A percentile compares a stretch with the other conserved stretches of the same genome.
Conservation (phyloP, 2,329 filamentous ascomycete species). For the Mycogone perniciosa region DNA sequence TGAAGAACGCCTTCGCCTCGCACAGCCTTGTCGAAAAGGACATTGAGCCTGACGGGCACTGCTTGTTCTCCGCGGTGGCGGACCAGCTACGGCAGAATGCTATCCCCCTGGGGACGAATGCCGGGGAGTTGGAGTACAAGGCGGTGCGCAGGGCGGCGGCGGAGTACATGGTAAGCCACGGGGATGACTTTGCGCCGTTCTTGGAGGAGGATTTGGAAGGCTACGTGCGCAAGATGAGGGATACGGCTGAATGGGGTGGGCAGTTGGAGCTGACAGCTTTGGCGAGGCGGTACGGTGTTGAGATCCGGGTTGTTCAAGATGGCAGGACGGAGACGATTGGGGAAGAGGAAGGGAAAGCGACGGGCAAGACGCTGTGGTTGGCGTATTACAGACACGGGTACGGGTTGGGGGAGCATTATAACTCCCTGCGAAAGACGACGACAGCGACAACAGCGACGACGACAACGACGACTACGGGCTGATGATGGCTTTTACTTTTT, state of each 20-base stretch:
- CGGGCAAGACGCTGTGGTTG: constrained; percentile 65
- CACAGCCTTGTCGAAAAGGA: constrained; percentile 66
- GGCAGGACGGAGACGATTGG: constrained; percentile 71
- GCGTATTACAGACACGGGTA: constrained; percentile 94
- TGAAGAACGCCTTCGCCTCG: constrained; percentile 60
- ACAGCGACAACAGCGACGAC: constrained; percentile 10
- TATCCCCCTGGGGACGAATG: constrained; percentile 33
- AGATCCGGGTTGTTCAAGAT: constrained; percentile 81
- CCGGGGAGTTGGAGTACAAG: constrained; percentile 49
- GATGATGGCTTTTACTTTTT: background rate
- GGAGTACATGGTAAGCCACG: constrained; percentile 65
- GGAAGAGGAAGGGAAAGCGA: constrained; percentile 38
- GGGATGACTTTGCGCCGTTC: constrained; percentile 80
- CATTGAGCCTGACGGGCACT: constrained; percentile 88
- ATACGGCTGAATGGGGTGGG: constrained; percentile 94
- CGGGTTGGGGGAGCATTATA: constrained; percentile 95
- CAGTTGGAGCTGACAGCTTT: constrained; percentile 85
- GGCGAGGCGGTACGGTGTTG: constrained; percentile 70
- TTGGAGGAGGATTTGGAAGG: constrained; percentile 70
- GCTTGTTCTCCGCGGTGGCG: constrained; percentile 85
- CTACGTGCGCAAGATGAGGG: constrained; percentile 70
- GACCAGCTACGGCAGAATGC: constrained; percentile 62
- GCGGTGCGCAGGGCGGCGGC: constrained; percentile 65
- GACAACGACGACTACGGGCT: constrained; percentile 2
- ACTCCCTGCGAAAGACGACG: constrained; percentile 60